These are phyloP conservation scores for Kwoniella europaea DNA, from an alignment of 768 basidiomycete genomes.

Conservation along the genomic window DNA sequence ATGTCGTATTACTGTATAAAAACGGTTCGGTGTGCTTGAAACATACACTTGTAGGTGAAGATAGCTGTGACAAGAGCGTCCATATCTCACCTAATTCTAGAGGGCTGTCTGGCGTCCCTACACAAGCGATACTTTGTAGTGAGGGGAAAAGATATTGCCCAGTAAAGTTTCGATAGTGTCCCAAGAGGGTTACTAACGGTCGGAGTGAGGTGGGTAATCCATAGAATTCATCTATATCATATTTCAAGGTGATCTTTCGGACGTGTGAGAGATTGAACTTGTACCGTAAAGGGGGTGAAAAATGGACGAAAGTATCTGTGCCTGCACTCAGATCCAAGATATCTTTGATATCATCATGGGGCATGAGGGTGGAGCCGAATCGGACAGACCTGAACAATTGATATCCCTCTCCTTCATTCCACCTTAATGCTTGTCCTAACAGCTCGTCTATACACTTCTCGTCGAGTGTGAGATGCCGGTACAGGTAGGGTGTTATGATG, in stretches of 20 bases:
- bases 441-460: background rate
- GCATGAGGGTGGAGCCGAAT: background rate
- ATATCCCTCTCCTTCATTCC: background rate
- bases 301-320: background rate
- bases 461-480: background rate
- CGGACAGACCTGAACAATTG: background rate
- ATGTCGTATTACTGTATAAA: background rate
- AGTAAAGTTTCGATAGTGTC: background rate
- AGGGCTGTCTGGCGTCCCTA: background rate
- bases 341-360: background rate
- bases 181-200: background rate
- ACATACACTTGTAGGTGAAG: background rate
- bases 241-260: background rate
- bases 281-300: background rate
- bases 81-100: constrained; percentile 5
- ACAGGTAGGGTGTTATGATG: background rate
- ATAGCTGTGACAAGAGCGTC: background rate
- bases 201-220: background rate
- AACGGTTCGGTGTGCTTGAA: background rate
- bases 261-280: constrained; percentile 1
- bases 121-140: background rate
- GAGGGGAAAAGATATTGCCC: constrained; percentile 6
- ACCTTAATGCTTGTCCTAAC: background rate
- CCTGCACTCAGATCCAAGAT: background rate
- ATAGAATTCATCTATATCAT: constrained; percentile 1